Evolutionary conservation across 192 early-diverging fungal species (phyloP).

Genomic region (Umbelopsis vinacea): DNA sequence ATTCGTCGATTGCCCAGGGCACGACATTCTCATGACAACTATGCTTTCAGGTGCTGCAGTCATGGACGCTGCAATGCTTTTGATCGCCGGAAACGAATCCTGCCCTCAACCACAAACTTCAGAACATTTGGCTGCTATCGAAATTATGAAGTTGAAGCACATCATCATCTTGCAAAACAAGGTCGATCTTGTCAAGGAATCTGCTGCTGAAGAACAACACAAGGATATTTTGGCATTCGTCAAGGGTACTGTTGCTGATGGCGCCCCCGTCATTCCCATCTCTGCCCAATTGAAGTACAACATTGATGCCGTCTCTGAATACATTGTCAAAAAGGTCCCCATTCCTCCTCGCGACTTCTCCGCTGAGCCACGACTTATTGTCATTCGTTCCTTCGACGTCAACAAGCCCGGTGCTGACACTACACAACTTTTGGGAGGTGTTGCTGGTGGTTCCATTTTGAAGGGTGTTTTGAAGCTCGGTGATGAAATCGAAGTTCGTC

Average conservation of each 20-base stretch:
- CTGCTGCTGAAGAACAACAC: slow-evolving; percentile 87
- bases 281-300: slow-evolving; percentile 99
- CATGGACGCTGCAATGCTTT: slow-evolving; percentile 97
- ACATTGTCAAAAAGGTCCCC: slow-evolving; percentile 95
- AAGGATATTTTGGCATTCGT: slow-evolving; percentile 91
- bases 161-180: slow-evolving; percentile 99
- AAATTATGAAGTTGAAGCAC: slow-evolving; percentile 98
- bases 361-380: slow-evolving; percentile 89
- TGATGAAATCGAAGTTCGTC: slow-evolving; percentile 96
- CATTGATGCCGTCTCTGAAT: slow-evolving; percentile 97
- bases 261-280: slow-evolving; percentile 95
- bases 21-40: slow-evolving; percentile 99
- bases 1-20: slow-evolving; percentile 99
- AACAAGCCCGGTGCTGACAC: slow-evolving; percentile 98
- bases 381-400: slow-evolving; percentile 98
- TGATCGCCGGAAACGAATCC: slow-evolving; percentile 97
- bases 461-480: slow-evolving; percentile 88
- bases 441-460: slow-evolving; percentile 96
- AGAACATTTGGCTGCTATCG: slow-evolving; percentile 98
- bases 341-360: slow-evolving; percentile 94
- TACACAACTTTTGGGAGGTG: slow-evolving; percentile 91
- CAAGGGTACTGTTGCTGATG: slow-evolving; percentile 93
- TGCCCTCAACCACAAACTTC: slow-evolving; percentile 99
- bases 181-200: slow-evolving; percentile 95
- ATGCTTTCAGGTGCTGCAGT: slow-evolving; percentile 99